phyloP scores from a whole-genome alignment of 345 rosid species.

The Salix dunnii region DNA sequence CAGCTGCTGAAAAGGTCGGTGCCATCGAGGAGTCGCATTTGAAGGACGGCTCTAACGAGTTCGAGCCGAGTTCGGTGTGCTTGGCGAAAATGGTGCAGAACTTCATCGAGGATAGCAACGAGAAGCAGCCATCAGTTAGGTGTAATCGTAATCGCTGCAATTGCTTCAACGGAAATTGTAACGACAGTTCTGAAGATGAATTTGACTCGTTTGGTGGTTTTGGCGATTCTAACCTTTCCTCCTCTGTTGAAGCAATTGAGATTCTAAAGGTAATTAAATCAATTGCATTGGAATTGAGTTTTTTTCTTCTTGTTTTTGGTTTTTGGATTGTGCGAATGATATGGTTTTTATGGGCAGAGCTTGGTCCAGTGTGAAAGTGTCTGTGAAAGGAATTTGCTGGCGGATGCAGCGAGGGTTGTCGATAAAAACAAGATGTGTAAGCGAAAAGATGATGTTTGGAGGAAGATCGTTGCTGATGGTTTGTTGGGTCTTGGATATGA shows the following conservation, averaged over 20 bases:
- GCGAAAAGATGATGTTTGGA: constrained; percentile 49
- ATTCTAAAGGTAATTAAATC: constrained; percentile 53
- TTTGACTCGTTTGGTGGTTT: constrained; percentile 31
- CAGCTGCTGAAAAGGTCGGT: constrained; percentile 39
- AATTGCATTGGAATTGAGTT: not conserved
- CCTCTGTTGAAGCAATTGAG: constrained; percentile 48
- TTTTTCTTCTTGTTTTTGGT: not conserved
- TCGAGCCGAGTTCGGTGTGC: constrained; percentile 78
- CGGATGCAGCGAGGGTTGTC: constrained; percentile 60
- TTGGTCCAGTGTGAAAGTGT: constrained; percentile 54
- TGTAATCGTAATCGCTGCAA: constrained; percentile 54
- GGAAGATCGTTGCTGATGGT: constrained; percentile 51
- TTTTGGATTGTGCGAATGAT: not conserved
- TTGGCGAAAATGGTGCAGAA: constrained; percentile 70
- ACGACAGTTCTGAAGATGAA: constrained; percentile 76
- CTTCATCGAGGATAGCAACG: constrained; percentile 69
- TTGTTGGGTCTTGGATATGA: constrained; percentile 63
- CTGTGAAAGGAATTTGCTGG: constrained; percentile 55
- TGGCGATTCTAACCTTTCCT: constrained; percentile 30
- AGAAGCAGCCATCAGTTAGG: constrained; percentile 37
- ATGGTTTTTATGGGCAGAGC: constrained; percentile 33
- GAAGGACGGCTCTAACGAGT: constrained; percentile 45
- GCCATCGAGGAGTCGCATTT: constrained; percentile 31
- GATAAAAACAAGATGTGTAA: constrained; percentile 65
- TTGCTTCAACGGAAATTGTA: constrained; percentile 59